Base-by-base conservation (phyloP, 2,329 filamentous ascomycete species). In the Anthostomella pinea region DNA sequence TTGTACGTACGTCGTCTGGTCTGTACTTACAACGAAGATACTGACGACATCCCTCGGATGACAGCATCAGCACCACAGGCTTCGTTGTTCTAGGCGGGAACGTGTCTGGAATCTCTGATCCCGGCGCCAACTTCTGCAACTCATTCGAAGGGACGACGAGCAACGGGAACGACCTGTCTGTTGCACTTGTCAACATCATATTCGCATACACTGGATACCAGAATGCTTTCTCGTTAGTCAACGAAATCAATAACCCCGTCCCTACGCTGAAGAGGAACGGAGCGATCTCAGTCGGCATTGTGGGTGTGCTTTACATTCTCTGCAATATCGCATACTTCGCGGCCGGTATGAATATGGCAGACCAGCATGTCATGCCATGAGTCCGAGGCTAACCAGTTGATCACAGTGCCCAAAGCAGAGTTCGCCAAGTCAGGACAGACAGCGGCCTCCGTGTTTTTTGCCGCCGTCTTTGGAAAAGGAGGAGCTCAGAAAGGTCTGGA, bases 311-410 rank as follows among this genome's bases (percentile, higher is more conserved):
- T 0, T 81, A 81, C 54, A 65, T 78, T 8, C 54, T 81, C 1
- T 74, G 70, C 34, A 81, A 81, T 35, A 62, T 81, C 18, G 78
- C 77, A 0, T 81, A 78, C 53, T 79, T 81, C 44, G 62, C 76
- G 1, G 75, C 73, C 4, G 70, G 63, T 64, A 45, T 22, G 43
- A 17, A 9, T 25, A 4, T 5, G 9, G n/a, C 8, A 10, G 5
- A 15, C 5, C 13, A n/a, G n/a, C 8, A 19, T 9, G 10, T 6
- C 4, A 13, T 18, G 23, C n/a, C 3, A n/a, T 16, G 13, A 4
- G 30, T 4, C 34, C 37, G 43, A 35, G 42, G 8, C 1, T 22
- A 5, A 1, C 13, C 15, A 8, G 21, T 15, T 17, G 5, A 27
- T 10, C 18, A 6, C 24, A 63, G 70, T 78, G 0, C 67, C 73